A percentile compares a stretch with the other conserved stretches of the same genome.
Evolutionary conservation across 768 basidiomycete genomes (phyloP).

Genomic region (Chalciporus chontae): DNA sequence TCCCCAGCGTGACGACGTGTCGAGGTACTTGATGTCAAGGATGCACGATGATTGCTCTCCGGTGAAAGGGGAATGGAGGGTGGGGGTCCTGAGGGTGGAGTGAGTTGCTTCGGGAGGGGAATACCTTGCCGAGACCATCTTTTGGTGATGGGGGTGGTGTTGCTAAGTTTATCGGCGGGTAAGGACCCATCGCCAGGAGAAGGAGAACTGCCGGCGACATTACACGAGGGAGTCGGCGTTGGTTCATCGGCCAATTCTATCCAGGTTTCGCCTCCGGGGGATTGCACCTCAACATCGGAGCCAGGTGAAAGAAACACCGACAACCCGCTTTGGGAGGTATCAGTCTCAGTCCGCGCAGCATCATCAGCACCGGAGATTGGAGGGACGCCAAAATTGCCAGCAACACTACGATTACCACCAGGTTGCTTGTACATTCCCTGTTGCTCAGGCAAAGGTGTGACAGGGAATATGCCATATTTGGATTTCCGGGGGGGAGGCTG

Average conservation of each 20-base stretch:
- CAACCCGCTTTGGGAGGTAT: slow-evolving; percentile 4
- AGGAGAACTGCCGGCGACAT: background rate
- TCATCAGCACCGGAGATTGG: slow-evolving; percentile 7
- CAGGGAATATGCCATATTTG: slow-evolving; percentile 14
- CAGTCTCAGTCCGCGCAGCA: slow-evolving; percentile 8
- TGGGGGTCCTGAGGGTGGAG: slow-evolving; percentile 59
- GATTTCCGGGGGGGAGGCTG: slow-evolving; percentile 32
- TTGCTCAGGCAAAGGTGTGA: slow-evolving; percentile 5
- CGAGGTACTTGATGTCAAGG: slow-evolving; percentile 24
- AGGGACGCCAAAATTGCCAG: slow-evolving; percentile 28
- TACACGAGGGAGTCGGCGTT: background rate
- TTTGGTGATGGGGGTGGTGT: slow-evolving; percentile 29
- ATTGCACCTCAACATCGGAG: background rate
- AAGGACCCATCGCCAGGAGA: background rate
- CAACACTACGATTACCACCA: slow-evolving; percentile 26
- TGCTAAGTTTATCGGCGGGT: slow-evolving; percentile 28
- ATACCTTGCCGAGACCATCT: slow-evolving; percentile 55
- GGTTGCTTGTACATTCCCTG: slow-evolving; percentile 25
- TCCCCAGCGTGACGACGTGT: slow-evolving; percentile 30
- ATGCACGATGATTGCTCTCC: slow-evolving; percentile 21
- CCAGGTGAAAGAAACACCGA: slow-evolving; percentile 3
- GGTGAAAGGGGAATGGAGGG: slow-evolving; percentile 41
- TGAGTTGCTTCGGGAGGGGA: slow-evolving; percentile 46
- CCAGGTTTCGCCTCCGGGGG: background rate
- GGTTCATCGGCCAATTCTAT: slow-evolving; percentile 4